Evolutionary conservation across 1,284 basidiomycete species (phyloP).

Genomic region (Heterobasidion occidentale): DNA sequence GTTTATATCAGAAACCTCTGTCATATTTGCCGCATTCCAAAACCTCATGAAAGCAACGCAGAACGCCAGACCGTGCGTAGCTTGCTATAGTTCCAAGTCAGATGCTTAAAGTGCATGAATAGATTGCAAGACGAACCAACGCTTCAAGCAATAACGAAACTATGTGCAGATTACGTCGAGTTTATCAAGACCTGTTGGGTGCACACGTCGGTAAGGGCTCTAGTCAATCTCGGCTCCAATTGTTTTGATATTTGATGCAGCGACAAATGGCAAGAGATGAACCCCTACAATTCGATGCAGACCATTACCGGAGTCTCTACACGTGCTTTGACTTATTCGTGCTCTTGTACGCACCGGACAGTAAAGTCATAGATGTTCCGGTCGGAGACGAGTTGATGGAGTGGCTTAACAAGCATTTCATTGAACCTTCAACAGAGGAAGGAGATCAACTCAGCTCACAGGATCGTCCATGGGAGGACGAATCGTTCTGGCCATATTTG

Average conservation of each 20-base stretch:
- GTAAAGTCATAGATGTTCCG: constrained; percentile 77
- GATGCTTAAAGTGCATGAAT: constrained; percentile 6
- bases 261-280: constrained; percentile 38
- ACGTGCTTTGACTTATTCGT: constrained; percentile 83
- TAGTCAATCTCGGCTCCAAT: background rate
- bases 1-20: constrained; percentile 26
- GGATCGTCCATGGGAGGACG: constrained; percentile 76
- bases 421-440: constrained; percentile 80
- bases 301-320: constrained; percentile 67
- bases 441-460: constrained; percentile 73
- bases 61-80: constrained; percentile 34
- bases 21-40: constrained; percentile 23
- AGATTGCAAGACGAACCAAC: constrained; percentile 40
- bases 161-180: constrained; percentile 64
- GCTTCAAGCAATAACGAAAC: constrained; percentile 45
- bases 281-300: constrained; percentile 46
- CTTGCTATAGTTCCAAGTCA: background rate
- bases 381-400: constrained; percentile 94
- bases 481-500: constrained; percentile 81
- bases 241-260: constrained; percentile 18
- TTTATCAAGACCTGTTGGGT: constrained; percentile 69
- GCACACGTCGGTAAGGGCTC: constrained; percentile 53
- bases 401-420: constrained; percentile 90
- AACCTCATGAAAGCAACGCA: constrained; percentile 39
- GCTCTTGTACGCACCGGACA: constrained; percentile 78